Evolutionary conservation across 345 rosid species (phyloP), one percentile per base, ranked within the genome.

Genomic region (Arabidopsis suecica): DNA sequence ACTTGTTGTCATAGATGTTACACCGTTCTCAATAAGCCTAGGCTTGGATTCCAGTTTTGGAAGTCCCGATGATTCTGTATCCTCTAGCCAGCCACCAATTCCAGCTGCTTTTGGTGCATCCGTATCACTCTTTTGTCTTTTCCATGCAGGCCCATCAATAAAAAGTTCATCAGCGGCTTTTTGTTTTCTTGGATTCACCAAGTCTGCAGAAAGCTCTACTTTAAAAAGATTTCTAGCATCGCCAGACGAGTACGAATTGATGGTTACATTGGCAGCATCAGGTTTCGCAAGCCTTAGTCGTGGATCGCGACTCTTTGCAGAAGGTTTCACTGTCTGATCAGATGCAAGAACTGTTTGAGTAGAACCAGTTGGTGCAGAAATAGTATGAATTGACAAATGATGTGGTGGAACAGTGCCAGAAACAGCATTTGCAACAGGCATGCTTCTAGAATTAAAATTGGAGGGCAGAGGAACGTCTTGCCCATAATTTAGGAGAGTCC

Each of bases 251-350:
- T 69, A 65, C 7, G 73, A 83, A 65, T 77, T 81, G 11, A 78
- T 68, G 69, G 87, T 84, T 56, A 66, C 75, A 78, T 77, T 74
- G 68, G 67, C 78, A 20, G 60, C 60, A 79, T 90, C 87, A 57
- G 89, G 67, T 48, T 76, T 89, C 38, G 60, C 81, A 82, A 81
- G 84, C 71, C 94, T 83, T 82, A 93, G 91, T 79, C 99, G 89
- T 34, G 99, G 99, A 73, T 95, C 99, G 79, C 98, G 84, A 83
- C 90, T 87, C 84, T 83, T 93, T 72, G 83, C 82, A 41, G 92
- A 78, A 65, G 87, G 56, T 82, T 86, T 95, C 20, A 61, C 70
- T 3, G 78, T 68, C 68, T 80, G 78, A 53, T 76, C 81, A 81
- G 85, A 37, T 23, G 51, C 76, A 66, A 84, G 74, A 76, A 64